Base-by-base conservation (phyloP, 1,139 yeast genomes). In the Kurtzmaniella quercitrusa region DNA sequence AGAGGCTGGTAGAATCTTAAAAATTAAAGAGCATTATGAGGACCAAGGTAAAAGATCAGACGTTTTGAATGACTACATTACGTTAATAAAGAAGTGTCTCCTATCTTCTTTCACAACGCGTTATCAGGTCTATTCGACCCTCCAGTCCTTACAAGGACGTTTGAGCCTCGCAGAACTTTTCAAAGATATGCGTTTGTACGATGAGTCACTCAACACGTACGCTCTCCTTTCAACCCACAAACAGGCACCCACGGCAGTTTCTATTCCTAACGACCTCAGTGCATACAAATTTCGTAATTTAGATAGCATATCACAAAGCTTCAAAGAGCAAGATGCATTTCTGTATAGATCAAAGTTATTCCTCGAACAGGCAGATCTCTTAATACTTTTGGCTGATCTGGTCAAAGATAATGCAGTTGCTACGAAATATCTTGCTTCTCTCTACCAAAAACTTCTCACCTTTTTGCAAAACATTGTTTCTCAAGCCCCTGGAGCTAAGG, bases 51-150 rank as follows among this genome's bases (percentile, higher is more conserved):
- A 66, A 10, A 70, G 68, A 43, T 54, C 61, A 42, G 85, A 80
- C 46, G 56, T 66, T 1, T 82, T 84, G 79, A 71, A 67, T 38
- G 70, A 68, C 0, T 57, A 82, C 21, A 57, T 72, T 34, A 55
- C 63, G 2, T 64, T 66, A 14, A 53, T 85, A 25, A 86, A 83
- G 56, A 65, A 67, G 3, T 72, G 79, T 8, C 60, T 87, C 0
- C 58, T 85, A 3, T 65, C 66, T 3, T 75, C 93, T 0, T 83
- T 86, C 51, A 70, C 75, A n/a, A 55, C 54, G 11, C 70, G 82
- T 34, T 71, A 81, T 25, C 65, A 62, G 16, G 54, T 63, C 7
- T 36, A 19, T 14, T 10, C 27, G 12, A 12, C 10, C 8, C 8
- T 7, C 4, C 10, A 11, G n/a, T 11, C 17, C 12, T 17, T n/a